Percentiles rank a stretch among this genome's conserved stretches.
These are phyloP conservation scores for Fusarium metavorans DNA, from an alignment of 2,329 filamentous ascomycete species.

Conservation along the genomic window DNA sequence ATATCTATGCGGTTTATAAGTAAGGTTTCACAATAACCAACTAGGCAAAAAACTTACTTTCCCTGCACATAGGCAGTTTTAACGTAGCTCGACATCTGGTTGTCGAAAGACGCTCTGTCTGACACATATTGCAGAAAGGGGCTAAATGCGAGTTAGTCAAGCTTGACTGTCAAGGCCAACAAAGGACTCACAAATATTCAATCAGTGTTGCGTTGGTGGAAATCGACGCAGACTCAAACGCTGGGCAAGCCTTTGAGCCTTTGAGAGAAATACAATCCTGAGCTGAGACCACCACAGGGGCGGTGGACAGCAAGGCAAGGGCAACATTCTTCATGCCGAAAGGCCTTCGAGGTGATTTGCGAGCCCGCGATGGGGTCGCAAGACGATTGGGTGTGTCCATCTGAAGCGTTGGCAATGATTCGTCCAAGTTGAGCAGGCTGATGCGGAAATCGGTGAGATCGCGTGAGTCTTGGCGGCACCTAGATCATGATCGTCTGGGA, in stretches of 20 bases:
- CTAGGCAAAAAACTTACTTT: slow-evolving; percentile 71
- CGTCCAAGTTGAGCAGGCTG: slow-evolving; percentile 21
- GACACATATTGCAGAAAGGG: slow-evolving; percentile 89
- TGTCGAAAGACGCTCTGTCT: slow-evolving; percentile 81
- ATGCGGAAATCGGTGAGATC: slow-evolving; percentile 14
- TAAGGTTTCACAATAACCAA: neutral
- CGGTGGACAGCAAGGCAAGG: slow-evolving; percentile 43
- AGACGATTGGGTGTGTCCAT: slow-evolving; percentile 23
- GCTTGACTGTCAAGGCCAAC: neutral
- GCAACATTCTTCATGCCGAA: slow-evolving; percentile 36
- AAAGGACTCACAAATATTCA: slow-evolving; percentile 71
- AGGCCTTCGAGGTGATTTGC: slow-evolving; percentile 30
- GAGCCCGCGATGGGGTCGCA: slow-evolving; percentile 4
- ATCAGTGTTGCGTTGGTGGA: slow-evolving; percentile 71
- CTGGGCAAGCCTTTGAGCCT: slow-evolving; percentile 77
- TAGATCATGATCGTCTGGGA: slow-evolving; percentile 39
- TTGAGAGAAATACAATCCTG: slow-evolving; percentile 74
- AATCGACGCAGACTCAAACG: slow-evolving; percentile 79
- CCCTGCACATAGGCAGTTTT: slow-evolving; percentile 78
- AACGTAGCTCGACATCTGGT: slow-evolving; percentile 78
- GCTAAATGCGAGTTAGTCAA: slow-evolving; percentile 59
- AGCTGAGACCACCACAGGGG: slow-evolving; percentile 52
- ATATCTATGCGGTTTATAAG: slow-evolving; percentile 70
- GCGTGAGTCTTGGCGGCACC: slow-evolving; percentile 24
- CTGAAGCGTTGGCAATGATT: slow-evolving; percentile 10